Evolutionary conservation across 129 eudicot species (phyloP).

Genomic region (Centella asiatica): DNA sequence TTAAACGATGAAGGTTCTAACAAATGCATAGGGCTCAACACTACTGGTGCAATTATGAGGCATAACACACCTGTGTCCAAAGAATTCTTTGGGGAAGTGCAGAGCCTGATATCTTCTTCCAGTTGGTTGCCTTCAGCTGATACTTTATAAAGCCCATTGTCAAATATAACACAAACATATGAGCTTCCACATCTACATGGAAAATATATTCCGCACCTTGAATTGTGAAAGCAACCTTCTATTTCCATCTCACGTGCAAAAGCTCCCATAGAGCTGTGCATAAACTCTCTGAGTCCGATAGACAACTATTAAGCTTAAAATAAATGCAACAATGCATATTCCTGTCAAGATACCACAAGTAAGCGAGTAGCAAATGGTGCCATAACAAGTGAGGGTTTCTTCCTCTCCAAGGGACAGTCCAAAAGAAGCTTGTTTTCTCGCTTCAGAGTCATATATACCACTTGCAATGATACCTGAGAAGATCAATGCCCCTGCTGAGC

Average conservation of each 20-base stretch:
- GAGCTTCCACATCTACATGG: no score
- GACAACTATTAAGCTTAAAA: slow-evolving; percentile 11
- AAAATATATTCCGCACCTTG: no score
- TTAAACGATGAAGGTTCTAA: no score
- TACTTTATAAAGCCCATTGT: no score
- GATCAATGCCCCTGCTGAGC: slow-evolving; percentile 28
- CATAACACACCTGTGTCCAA: no score
- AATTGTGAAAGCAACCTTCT: no score
- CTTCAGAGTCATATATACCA: slow-evolving; percentile 33
- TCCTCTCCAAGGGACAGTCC: slow-evolving; percentile 2
- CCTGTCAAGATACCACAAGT: slow-evolving; percentile 6
- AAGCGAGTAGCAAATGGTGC: slow-evolving; percentile 8
- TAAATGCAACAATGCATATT: slow-evolving; percentile 7
- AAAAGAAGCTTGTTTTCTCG: slow-evolving; percentile 18
- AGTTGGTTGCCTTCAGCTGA: no score
- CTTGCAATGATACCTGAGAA: slow-evolving; percentile 39
- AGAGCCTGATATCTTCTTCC: no score
- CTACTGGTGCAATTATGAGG: no score
- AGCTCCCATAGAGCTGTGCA: slow-evolving; percentile 8
- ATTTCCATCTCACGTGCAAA: background rate
- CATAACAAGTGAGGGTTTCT: slow-evolving; percentile 6
- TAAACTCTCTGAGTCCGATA: slow-evolving; percentile 12
- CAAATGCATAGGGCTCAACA: no score
- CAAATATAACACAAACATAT: no score
- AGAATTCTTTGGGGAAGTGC: no score